These are phyloP conservation scores for Hapsidospora chrysogenum DNA, from an alignment of 495 filamentous ascomycete genomes.

Conservation along the genomic window DNA sequence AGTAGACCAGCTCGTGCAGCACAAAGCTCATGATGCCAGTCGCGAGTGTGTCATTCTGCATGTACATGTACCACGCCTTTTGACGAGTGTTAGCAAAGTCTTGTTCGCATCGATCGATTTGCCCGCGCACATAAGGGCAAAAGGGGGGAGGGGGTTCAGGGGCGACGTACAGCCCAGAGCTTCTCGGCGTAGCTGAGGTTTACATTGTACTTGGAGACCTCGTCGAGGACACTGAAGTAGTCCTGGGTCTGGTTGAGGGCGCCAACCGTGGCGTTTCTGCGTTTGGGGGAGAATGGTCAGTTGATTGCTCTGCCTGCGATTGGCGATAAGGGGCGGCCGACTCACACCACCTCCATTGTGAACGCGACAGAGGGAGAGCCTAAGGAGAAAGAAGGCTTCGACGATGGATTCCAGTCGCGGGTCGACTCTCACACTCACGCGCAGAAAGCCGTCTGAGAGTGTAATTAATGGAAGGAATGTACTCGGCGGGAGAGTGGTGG, in stretches of 20 bases:
- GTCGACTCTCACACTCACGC: too few species aligned
- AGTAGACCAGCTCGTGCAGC: conserved; percentile 91
- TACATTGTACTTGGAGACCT: conserved; percentile 74
- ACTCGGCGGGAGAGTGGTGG: too few species aligned
- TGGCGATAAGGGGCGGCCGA: background rate
- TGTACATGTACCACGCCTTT: conserved; percentile 82
- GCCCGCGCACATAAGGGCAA: background rate
- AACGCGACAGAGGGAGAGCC: too few species aligned
- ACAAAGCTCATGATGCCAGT: conserved; percentile 93
- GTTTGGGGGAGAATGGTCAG: background rate
- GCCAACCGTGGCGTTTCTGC: conserved; percentile 36
- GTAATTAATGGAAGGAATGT: too few species aligned
- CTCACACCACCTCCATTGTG: conserved; percentile 4
- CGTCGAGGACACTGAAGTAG: conserved; percentile 72
- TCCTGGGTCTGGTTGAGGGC: conserved; percentile 34
- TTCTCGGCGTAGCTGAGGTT: conserved; percentile 71
- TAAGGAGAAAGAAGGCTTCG: too few species aligned
- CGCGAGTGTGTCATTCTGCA: conserved; percentile 91
- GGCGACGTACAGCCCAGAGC: conserved; percentile 64
- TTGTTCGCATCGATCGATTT: conserved; percentile 1
- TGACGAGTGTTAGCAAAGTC: background rate
- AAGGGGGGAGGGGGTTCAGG: background rate
- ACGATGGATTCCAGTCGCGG: too few species aligned
- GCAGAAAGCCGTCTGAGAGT: too few species aligned
- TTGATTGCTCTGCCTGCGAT: conserved; percentile 7